Percentiles rank a stretch among this genome's conserved stretches.
phyloP scores from a whole-genome alignment of 495 filamentous ascomycete species.

The Penicillium samsonianum region DNA sequence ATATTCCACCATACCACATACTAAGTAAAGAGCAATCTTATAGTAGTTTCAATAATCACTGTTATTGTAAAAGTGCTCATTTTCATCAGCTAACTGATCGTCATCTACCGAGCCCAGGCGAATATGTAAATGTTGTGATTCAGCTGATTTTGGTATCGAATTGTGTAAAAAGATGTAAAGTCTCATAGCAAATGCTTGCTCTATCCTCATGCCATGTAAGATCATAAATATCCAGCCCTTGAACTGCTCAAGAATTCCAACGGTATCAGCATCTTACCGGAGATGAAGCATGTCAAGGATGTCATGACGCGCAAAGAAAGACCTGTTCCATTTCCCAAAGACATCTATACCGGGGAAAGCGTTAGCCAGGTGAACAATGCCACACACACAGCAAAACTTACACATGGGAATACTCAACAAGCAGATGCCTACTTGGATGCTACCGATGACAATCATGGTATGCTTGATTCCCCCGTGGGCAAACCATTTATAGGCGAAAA shows the following conservation, averaged over 20 bases:
- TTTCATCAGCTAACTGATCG: not conserved
- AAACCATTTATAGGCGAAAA: slow-evolving; percentile 80
- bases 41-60: no score
- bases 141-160: not conserved
- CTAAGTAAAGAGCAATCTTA: no score
- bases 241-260: no score
- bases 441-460: slow-evolving; percentile 70
- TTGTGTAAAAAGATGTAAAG: not conserved
- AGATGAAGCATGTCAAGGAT: slow-evolving; percentile 59
- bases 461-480: slow-evolving; percentile 55
- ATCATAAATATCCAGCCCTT: not conserved
- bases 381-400: slow-evolving; percentile 39
- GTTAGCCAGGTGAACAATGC: slow-evolving; percentile 5
- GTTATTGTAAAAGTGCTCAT: not conserved
- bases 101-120: not conserved
- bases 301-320: slow-evolving; percentile 70
- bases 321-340: slow-evolving; percentile 75
- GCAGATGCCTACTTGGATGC: slow-evolving; percentile 75
- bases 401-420: slow-evolving; percentile 77
- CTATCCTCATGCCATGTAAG: not conserved
- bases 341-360: slow-evolving; percentile 56
- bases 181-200: not conserved
- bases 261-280: slow-evolving; percentile 24
- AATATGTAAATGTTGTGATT: not conserved
- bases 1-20: no score